Conservation (phyloP, 2,329 filamentous ascomycete genomes). For the Grosmannia serpens region DNA sequence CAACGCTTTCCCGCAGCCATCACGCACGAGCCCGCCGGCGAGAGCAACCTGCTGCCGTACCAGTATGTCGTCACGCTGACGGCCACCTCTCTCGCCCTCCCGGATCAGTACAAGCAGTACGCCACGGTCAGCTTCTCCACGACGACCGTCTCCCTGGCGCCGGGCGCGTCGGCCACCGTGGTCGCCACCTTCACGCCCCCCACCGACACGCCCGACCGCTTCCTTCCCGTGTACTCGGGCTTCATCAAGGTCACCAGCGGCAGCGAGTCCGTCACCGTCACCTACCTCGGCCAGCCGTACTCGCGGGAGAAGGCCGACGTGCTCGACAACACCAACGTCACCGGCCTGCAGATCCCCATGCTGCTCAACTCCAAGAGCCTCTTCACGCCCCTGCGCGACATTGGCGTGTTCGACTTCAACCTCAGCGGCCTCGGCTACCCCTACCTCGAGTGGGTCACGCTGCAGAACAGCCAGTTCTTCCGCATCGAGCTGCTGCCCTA, state of each 20-base stretch:
- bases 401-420: background rate
- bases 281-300: background rate
- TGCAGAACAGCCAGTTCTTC: background rate
- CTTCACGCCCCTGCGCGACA: background rate
- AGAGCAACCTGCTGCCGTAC: background rate
- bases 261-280: background rate
- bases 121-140: constrained; percentile 31
- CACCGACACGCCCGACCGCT: constrained; percentile 21
- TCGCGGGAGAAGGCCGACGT: background rate
- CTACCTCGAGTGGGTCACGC: background rate
- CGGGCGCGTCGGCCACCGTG: constrained; percentile 29
- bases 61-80: background rate
- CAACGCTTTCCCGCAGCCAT: background rate
- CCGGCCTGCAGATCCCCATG: background rate
- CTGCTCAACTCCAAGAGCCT: background rate
- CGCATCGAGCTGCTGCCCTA: background rate
- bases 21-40: background rate
- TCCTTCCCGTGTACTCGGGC: constrained; percentile 35
- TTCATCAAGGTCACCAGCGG: constrained; percentile 31
- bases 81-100: no score
- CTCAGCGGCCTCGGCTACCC: background rate
- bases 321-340: background rate
- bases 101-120: constrained; percentile 10
- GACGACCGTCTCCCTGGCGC: constrained; percentile 26
- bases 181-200: constrained; percentile 33